These are phyloP conservation scores for Xylaria hypoxylon DNA, from an alignment of 2,329 filamentous ascomycete genomes.

Conservation along the genomic window DNA sequence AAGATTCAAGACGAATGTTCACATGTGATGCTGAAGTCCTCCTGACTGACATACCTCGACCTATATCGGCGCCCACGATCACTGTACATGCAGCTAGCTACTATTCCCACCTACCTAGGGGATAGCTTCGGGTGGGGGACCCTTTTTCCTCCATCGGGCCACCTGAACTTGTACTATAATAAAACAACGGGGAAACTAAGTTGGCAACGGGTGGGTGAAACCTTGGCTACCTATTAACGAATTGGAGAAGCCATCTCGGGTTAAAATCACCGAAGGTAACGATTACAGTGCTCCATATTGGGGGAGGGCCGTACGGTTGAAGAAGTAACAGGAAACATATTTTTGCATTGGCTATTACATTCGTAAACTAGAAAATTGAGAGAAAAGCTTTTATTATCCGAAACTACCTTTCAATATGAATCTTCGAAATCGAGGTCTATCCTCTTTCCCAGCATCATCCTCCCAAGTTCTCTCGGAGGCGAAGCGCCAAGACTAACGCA, in stretches of 20 bases:
- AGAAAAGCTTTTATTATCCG: not conserved
- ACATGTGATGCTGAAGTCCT: not conserved
- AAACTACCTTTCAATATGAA: no score
- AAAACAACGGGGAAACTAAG: no score
- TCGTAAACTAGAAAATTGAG: no score
- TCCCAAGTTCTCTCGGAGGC: no score
- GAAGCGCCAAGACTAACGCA: no score
- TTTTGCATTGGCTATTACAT: not conserved
- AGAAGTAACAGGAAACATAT: not conserved
- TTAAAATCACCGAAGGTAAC: slow-evolving; percentile 28
- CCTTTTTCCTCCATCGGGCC: not conserved
- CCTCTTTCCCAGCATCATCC: no score
- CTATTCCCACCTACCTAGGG: not conserved
- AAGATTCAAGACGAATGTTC: not conserved
- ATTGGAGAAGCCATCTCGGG: slow-evolving; percentile 17
- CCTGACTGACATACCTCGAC: slow-evolving; percentile 7
- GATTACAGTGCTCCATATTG: not conserved
- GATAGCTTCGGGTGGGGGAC: slow-evolving; percentile 2
- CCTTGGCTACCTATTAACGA: no score
- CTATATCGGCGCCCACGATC: slow-evolving; percentile 14
- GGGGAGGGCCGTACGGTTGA: not conserved
- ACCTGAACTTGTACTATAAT: no score
- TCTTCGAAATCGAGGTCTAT: no score
- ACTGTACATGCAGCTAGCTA: not conserved
- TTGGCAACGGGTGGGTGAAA: no score